Percentiles rank a stretch among this genome's conserved stretches.
Conservation (phyloP, 2,329 filamentous ascomycete species). For the Fulvia fulva region DNA sequence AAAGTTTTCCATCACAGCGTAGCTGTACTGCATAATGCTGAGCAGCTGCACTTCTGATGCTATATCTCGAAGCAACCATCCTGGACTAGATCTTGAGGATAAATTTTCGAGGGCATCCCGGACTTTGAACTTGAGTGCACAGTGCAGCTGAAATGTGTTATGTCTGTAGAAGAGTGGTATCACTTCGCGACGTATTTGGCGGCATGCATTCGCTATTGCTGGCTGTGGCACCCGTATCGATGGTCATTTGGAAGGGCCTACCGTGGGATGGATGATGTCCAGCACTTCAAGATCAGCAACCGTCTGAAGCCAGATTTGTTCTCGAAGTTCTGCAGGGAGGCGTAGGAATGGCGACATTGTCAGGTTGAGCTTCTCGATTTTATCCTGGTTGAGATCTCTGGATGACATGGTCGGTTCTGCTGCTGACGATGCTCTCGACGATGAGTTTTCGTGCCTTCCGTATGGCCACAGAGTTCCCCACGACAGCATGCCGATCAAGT, state of each 20-base stretch:
- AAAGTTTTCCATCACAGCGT: not conserved
- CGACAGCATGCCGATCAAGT: not conserved
- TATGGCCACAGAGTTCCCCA: not conserved
- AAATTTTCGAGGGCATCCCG: not conserved
- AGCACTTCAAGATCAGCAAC: not conserved
- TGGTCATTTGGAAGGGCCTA: not conserved
- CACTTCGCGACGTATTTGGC: not conserved
- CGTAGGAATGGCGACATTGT: not conserved
- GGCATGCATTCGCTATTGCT: not conserved
- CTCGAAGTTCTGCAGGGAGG: not conserved
- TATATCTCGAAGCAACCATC: not conserved
- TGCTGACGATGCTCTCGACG: not conserved
- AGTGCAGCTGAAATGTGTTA: not conserved
- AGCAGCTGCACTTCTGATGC: not conserved
- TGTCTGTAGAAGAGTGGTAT: not conserved
- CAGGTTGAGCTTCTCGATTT: not conserved
- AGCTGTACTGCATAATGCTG: not conserved
- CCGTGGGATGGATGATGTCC: not conserved
- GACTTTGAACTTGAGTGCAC: not conserved
- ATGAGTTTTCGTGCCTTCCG: not conserved
- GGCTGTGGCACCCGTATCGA: not conserved
- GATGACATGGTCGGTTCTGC: not conserved
- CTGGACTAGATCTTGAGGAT: not conserved
- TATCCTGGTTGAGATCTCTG: not conserved
- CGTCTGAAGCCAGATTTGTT: not conserved